A percentile compares a stretch with the other conserved stretches of the same genome.
Conservation (phyloP, 257 asterid species). For the Salvia splendens region DNA sequence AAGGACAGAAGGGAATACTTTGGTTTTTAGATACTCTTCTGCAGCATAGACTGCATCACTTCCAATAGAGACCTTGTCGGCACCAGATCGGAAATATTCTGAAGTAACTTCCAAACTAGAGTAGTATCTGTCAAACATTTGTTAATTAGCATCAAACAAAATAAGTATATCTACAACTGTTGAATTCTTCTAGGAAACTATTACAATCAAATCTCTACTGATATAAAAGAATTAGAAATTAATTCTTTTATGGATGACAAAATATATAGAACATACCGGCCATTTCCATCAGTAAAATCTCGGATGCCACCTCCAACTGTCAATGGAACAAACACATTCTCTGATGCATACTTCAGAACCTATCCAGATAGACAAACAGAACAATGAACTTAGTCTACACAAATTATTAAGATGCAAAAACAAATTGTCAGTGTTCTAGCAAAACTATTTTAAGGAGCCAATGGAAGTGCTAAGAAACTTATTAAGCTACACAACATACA, state of each 20-base stretch:
- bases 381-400: background rate
- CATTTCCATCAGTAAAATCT: constrained; percentile 89
- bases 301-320: constrained; percentile 97
- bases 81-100: constrained; percentile 97
- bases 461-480: constrained; percentile 3
- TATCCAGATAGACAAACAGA: constrained; percentile 32
- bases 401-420: background rate
- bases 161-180: constrained; percentile 1
- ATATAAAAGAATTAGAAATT: background rate
- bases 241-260: background rate
- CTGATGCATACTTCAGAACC: constrained; percentile 76
- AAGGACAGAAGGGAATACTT: constrained; percentile 46
- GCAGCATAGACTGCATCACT: constrained; percentile 99
- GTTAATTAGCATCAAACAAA: constrained; percentile 13
- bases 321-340: constrained; percentile 86
- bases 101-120: constrained; percentile 98
- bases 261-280: constrained; percentile 46
- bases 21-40: constrained; percentile 79
- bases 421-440: background rate
- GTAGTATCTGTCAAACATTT: constrained; percentile 59
- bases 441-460: constrained; percentile 14
- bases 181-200: background rate
- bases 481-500: background rate
- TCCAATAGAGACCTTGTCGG: constrained; percentile 95
- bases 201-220: background rate